phyloP scores from a whole-genome alignment of 2,329 filamentous ascomycete genomes.

The Aspergillus arachidicola region DNA sequence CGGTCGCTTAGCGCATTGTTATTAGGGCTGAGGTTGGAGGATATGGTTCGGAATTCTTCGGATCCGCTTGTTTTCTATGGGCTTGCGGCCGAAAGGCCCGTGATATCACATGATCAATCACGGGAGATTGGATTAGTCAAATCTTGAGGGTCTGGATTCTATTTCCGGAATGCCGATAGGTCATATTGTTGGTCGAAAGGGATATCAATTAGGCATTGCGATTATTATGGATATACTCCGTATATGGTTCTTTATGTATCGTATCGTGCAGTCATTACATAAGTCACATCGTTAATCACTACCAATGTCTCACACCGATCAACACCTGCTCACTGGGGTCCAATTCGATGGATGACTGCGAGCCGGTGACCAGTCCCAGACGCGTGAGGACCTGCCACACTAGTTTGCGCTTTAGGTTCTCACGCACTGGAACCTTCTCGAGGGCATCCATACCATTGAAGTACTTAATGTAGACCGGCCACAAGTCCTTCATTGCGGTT shows the following conservation, averaged over 20 bases:
- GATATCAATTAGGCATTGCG: not conserved
- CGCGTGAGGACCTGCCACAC: conserved; percentile 59
- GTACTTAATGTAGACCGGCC: conserved; percentile 77
- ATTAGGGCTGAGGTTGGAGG: conserved; percentile 22
- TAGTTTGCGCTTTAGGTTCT: conserved; percentile 80
- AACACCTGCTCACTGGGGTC: conserved; percentile 48
- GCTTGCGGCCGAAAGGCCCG: conserved; percentile 13
- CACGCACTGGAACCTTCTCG: conserved; percentile 82
- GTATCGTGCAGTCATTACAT: conserved; percentile 3
- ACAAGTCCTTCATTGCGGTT: conserved; percentile 59
- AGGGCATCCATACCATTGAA: conserved; percentile 84
- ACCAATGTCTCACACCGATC: conserved; percentile 72
- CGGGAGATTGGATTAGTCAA: not conserved
- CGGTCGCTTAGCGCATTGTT: conserved; percentile 12
- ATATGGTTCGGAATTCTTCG: conserved; percentile 23
- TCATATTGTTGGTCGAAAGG: not conserved
- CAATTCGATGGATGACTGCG: conserved; percentile 30
- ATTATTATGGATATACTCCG: not conserved
- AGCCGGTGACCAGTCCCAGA: conserved; percentile 66
- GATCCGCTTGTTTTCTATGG: conserved; percentile 4
- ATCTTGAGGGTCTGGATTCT: not conserved
- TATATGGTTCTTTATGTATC: not conserved
- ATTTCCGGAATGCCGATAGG: conserved; percentile 1
- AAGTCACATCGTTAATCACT: conserved; percentile 7
- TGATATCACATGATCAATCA: conserved; percentile 11